Evolutionary conservation across 768 basidiomycete genomes (phyloP), one percentile per base, ranked within the genome.

Genomic region (Mycena alexandri): DNA sequence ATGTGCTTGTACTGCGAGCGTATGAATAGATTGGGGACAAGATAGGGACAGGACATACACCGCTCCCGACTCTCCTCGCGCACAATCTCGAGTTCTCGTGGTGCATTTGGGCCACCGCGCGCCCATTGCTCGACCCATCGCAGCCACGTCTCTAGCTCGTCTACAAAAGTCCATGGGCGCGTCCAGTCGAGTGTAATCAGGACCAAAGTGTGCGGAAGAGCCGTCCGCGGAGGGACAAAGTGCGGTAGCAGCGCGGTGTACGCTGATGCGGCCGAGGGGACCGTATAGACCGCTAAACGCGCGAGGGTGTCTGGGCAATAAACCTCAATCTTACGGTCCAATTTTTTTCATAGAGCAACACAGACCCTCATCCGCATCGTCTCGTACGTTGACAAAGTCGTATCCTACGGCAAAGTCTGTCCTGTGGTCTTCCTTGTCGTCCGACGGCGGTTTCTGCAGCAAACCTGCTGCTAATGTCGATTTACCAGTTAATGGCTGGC

Each of bases 121-220:
- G 87, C 86, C 94, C 94, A 95, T 25, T 79, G 79, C 74, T 97
- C 94, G 8, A 98, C 84, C 93, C 95, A 96, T 51, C 76, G 79
- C 52, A 99, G 80, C 97, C 97, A 99, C 51, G 81, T 86, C 67
- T 93, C 83, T 12, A 99, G 80, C 73, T 98, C 92, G 16, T 92
- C 88, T 2, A 98, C 81, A 77, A 99, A 99, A 1, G 90, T 87
- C 89, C 94, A 96, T 1, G 97, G 97, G 70, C 87, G 87, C 71
- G 95, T 97, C 97, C 98, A 99, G 77, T 99, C 97, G 12, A 99
- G 81, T 0, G 91, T 89, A 72, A 99, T 92, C 74, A 98, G 80
- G 50, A 95, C 88, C 34, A 94, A 82, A 0, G 92, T 91, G 69
- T 94, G 90, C 3, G 87, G 85, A 14, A 94, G 78, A 8, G 87